Percentiles rank a stretch among this genome's conserved stretches.
phyloP scores from a whole-genome alignment of 2,329 filamentous ascomycete genomes.

The Trichoderma afroharzianum region DNA sequence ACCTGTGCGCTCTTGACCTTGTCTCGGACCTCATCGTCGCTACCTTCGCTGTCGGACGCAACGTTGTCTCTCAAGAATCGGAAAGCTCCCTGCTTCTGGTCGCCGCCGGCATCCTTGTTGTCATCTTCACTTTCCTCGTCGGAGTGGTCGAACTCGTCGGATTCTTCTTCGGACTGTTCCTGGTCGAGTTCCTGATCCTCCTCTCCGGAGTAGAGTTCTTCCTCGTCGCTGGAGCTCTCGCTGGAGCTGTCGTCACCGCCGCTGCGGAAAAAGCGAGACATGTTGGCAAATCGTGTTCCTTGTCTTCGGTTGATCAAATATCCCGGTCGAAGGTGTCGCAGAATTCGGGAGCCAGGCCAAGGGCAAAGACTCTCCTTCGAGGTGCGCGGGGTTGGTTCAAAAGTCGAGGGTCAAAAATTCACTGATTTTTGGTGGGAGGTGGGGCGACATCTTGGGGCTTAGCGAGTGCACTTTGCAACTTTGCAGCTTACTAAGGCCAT shows the following conservation, averaged over 20 bases:
- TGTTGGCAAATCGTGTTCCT: constrained; percentile 45
- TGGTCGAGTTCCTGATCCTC: constrained; percentile 40
- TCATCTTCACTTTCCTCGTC: constrained; percentile 53
- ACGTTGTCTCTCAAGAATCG: constrained; percentile 79
- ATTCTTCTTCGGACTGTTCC: constrained; percentile 37
- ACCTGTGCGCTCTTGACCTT: constrained; percentile 97
- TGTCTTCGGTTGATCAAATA: not conserved
- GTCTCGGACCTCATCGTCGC: constrained; percentile 79
- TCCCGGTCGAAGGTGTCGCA: constrained; percentile 14
- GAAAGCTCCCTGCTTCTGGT: constrained; percentile 62
- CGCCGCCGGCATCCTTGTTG: constrained; percentile 62
- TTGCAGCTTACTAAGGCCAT: not conserved
- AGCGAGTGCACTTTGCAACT: constrained; percentile 26
- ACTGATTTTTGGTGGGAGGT: constrained; percentile 43
- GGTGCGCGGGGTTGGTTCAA: constrained; percentile 37
- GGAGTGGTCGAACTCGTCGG: constrained; percentile 39
- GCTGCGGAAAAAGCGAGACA: constrained; percentile 98
- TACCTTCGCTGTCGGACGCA: constrained; percentile 72
- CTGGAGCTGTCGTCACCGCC: constrained; percentile 88
- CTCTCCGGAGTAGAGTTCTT: constrained; percentile 75
- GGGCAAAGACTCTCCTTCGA: constrained; percentile 21
- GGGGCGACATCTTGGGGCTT: constrained; percentile 39
- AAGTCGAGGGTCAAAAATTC: constrained; percentile 35
- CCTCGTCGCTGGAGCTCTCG: constrained; percentile 84
- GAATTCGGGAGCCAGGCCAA: constrained; percentile 19